Evolutionary conservation across 2,329 filamentous ascomycete species (phyloP).

Genomic region (Paraconiothyrium brasiliense): DNA sequence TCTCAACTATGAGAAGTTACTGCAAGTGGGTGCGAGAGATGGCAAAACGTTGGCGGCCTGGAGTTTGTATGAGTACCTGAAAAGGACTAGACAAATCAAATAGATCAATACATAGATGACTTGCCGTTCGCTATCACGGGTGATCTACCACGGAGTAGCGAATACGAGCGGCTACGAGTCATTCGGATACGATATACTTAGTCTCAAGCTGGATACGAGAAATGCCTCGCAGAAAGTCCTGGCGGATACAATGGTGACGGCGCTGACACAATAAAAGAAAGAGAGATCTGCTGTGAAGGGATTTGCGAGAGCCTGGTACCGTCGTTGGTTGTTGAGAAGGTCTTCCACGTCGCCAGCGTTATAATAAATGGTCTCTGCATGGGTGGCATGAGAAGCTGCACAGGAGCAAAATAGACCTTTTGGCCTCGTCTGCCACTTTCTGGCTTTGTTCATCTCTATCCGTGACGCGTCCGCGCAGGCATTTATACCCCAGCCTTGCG

Average conservation of each 20-base stretch:
- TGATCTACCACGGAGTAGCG: not conserved
- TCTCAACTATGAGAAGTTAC: conserved; percentile 58
- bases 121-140: not conserved
- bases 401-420: too few relatives aligned
- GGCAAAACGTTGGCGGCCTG: conserved; percentile 64
- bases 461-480: too few relatives aligned
- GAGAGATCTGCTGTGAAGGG: not conserved
- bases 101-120: not conserved
- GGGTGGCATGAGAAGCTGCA: too few relatives aligned
- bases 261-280: not conserved
- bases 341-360: too few relatives aligned
- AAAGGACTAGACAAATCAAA: conserved; percentile 56
- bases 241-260: not conserved
- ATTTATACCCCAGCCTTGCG: too few relatives aligned
- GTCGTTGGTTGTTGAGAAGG: too few relatives aligned
- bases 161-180: not conserved
- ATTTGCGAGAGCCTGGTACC: too few relatives aligned
- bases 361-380: too few relatives aligned
- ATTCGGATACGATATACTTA: not conserved
- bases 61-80: conserved; percentile 67
- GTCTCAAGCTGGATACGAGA: not conserved
- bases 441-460: too few relatives aligned
- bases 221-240: not conserved
- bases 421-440: too few relatives aligned
- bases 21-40: conserved; percentile 63